Base-by-base conservation (phyloP, 805 yeast species). In the Metschnikowia colocasiae region DNA sequence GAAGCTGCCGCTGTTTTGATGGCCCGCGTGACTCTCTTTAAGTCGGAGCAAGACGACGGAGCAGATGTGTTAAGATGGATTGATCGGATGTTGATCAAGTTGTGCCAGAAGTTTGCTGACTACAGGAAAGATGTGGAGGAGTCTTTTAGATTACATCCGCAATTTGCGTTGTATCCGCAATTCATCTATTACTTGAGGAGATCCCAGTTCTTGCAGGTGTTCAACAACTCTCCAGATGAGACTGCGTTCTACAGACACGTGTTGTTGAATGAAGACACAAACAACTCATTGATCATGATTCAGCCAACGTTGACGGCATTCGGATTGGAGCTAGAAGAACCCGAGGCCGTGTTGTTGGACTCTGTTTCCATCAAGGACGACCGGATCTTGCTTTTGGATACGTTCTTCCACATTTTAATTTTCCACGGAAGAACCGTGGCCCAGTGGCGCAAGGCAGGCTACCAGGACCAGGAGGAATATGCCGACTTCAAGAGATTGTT, bases 221-320 rank as follows among this genome's bases (percentile, higher is more conserved):
- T 94, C 77, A 94, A 94, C 71, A 91, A 91, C 69, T 94, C 99
- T 5, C 99, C 99, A 1, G 99, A 94, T 73, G 99, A 94, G 73
- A 90, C 98, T 37, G 96, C 97, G 32, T 94, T 91, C 69, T 89
- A 92, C 70, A 83, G 97, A 65, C 99, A 94, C 67, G 84, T 89
- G 15, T 80, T 94, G 63, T 79, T 87, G 63, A 83, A 92, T 55
- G 97, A 94, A 62, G 97, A 94, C 64, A 86, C 92, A 36, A 85
- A 86, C 54, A 94, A 92, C 71, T 87, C 97, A 15, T 74, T 94
- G 63, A 87, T 91, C 53, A 94, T 94, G 97, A 92, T 94, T 55
- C 99, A 94, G 72, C 99, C 99, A 48, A 89, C 98, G 0, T 79
- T 94, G 65, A 85, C 92, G 3, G 81, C 96, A 33, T 92, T 85